These are phyloP conservation scores for Exophiala xenobiotica DNA, from an alignment of 2,329 filamentous ascomycete genomes.

Conservation along the genomic window DNA sequence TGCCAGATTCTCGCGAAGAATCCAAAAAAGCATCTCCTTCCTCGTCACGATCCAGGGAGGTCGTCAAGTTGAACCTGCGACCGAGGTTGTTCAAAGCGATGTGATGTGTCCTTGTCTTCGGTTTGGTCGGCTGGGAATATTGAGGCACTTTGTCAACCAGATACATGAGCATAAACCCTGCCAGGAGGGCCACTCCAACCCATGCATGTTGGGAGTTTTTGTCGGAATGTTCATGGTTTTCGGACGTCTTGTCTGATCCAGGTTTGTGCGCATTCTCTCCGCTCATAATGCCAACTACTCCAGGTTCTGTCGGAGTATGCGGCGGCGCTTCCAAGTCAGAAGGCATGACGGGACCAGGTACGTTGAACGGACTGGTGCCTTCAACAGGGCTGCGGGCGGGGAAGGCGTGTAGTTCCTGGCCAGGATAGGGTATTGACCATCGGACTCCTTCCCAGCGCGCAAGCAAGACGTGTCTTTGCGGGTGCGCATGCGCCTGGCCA, in stretches of 20 bases:
- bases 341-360: conserved; percentile 36
- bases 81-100: conserved; percentile 84
- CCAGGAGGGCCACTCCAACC: conserved; percentile 80
- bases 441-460: conserved; percentile 31
- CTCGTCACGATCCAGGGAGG: conserved; percentile 42
- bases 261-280: conserved; percentile 29
- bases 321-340: conserved; percentile 27
- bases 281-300: conserved; percentile 30
- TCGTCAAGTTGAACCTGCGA: conserved; percentile 49
- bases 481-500: conserved; percentile 29
- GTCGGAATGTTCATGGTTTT: conserved; percentile 41
- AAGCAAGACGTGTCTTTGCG: conserved; percentile 34
- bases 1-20: conserved; percentile 55
- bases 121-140: conserved; percentile 65
- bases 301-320: conserved; percentile 32
- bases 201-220: conserved; percentile 65
- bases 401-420: background rate
- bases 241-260: conserved; percentile 36
- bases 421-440: conserved; percentile 30
- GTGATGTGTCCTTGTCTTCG: conserved; percentile 70
- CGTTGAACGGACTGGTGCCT: conserved; percentile 25
- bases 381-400: conserved; percentile 9
- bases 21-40: conserved; percentile 47
- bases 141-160: conserved; percentile 83
- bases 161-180: conserved; percentile 96